Evolutionary conservation across 805 yeast species (phyloP), one percentile per base, ranked within the genome.

Genomic region (Tetrapisispora phaffii): DNA sequence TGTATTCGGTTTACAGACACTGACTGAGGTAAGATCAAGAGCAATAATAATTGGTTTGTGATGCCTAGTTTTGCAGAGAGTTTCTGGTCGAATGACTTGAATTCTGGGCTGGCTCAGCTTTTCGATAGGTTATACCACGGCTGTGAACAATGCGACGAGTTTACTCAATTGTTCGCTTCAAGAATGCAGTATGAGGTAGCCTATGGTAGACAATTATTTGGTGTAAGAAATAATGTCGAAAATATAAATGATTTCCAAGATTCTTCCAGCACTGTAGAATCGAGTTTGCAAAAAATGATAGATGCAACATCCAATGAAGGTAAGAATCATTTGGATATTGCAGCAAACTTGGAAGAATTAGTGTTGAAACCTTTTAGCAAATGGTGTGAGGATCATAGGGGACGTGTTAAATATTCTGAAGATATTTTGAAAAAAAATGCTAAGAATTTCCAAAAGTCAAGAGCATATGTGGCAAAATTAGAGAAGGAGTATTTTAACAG

Each of bases 401-500:
- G 75, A 52, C 67, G 94, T 39, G 73, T 86, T 1, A 77, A 74
- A 34, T 76, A 74, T 54, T 77, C 85, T 16, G 81, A 79, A 44
- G 68, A 72, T 46, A 68, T 72, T 5, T 63, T 85, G 34, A 63
- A 66, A 41, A 70, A 66, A 19, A 78, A 76, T 50, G 70, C 76
- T 38, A 74, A 73, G 52, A 68, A 64, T 40, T 83, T 76, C 59
- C 75, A 76, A 39, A 69, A 65, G 43, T 72, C 68, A 34, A 65
- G 70, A 50, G 58, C 61, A 13, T 61, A 63, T 31, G 77, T 80
- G 43, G 71, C 72, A 51, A 69, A 75, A 50, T 55, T 70, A 37
- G 86, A 79, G 59, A 79, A 76, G 61, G 74, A 73, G 46, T 86
- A 86, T 60, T 85, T 82, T 70, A 83, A 80, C 63, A 82, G 81